phyloP scores from a whole-genome alignment of 345 rosid species.

The Clausena lansium region DNA sequence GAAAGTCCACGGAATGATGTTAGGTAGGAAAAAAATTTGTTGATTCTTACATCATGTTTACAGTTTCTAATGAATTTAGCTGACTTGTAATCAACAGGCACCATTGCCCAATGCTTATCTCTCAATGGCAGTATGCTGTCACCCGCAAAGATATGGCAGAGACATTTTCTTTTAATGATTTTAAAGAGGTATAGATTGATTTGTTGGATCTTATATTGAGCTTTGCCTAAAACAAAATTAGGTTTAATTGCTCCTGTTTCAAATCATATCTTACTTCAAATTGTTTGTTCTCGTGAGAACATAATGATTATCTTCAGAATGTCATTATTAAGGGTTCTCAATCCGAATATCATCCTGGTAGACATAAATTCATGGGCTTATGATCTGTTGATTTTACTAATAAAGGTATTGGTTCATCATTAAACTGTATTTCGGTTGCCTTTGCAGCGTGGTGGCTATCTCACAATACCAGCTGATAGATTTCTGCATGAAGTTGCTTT shows the following conservation, averaged over 20 bases:
- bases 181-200: conserved; percentile 53
- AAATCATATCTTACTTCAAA: background rate
- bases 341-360: background rate
- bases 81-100: conserved; percentile 50
- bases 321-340: background rate
- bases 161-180: conserved; percentile 60
- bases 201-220: background rate
- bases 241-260: background rate
- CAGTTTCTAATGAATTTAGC: background rate
- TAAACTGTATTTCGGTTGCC: background rate
- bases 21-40: conserved; percentile 43
- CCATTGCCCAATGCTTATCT: conserved; percentile 75
- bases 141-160: conserved; percentile 75
- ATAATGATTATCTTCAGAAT: background rate
- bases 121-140: conserved; percentile 87
- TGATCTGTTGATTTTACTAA: background rate
- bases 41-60: conserved; percentile 1
- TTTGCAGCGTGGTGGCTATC: conserved; percentile 64
- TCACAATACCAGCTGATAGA: conserved; percentile 87
- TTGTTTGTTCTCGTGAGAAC: background rate
- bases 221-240: background rate
- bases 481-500: conserved; percentile 94
- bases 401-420: background rate
- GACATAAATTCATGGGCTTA: background rate
- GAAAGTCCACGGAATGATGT: conserved; percentile 61